Base-by-base conservation (phyloP, 2,329 filamentous ascomycete species). In the Fonsecaea monophora region DNA sequence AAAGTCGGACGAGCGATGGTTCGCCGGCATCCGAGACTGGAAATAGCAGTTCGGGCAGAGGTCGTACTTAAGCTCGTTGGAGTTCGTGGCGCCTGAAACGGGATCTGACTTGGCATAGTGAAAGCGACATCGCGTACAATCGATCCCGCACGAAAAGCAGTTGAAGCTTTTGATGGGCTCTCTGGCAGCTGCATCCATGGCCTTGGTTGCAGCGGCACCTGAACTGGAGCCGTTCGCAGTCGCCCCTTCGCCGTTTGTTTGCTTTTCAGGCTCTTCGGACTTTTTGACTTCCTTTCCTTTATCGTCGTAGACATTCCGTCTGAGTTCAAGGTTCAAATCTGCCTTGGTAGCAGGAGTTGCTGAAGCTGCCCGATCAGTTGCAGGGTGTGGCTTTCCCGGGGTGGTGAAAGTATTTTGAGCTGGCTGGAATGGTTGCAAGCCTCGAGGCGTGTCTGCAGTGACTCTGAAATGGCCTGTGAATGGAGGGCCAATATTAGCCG, bases 391-490 rank as follows among this genome's bases (percentile, higher is more conserved):
- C 76, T 89, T 90, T 45, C 89, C 88, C 2, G 85, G 76, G 5
- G 87, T 87, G 50, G 85, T 82, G 48, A 88, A 80, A 6, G 92
- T 88, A 73, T 92, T 91, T 1, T 93, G 89, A 18, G 91, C 91
- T 18, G 95, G 95, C 77, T 99, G 95, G 87, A 94, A 97, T 30
- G 94, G 91, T 78, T 98, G 94, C 60, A 99, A 86, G 42, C 95
- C 95, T 66, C 95, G 89, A 61, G 95, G 95, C 0, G 95, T 99
- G 77, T 99, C 95, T 75, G 93, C 95, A 64, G 94, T 94, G 68
- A 98, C 90, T 78, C 92, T 91, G 86, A 99, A 99, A 78, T 99
- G 95, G 45, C 95, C 95, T 3, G 95, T 99, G 75, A 97, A 98
- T 6, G 95, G 95, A 2, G 95, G 94, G 0, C 94, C 94, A 72